Percentiles rank a stretch among this genome's conserved stretches.
These are phyloP conservation scores for Penicillium sp. DNA, from an alignment of 2,329 filamentous ascomycete species.

Conservation along the genomic window DNA sequence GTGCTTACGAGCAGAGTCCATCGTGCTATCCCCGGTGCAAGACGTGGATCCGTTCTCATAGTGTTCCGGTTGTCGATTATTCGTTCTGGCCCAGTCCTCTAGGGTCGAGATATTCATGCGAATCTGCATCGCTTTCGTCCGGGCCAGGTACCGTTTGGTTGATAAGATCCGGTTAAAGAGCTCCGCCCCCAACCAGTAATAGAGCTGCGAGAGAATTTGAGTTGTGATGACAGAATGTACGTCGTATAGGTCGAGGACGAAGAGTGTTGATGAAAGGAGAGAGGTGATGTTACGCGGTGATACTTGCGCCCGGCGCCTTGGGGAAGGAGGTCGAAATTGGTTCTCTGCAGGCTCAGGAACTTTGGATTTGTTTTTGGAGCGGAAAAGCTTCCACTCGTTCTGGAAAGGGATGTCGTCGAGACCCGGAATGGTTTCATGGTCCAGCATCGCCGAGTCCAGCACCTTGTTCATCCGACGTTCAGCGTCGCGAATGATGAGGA, in stretches of 20 bases:
- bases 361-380: conserved; percentile 86
- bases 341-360: conserved; percentile 85
- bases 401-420: conserved; percentile 97
- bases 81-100: conserved; percentile 93
- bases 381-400: conserved; percentile 98
- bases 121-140: conserved; percentile 99
- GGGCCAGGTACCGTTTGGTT: conserved; percentile 88
- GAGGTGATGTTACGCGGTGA: conserved; percentile 96
- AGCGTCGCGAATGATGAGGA: conserved; percentile 93
- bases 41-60: conserved; percentile 90
- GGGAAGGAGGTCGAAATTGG: conserved; percentile 87
- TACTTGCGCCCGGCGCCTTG: conserved; percentile 87
- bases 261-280: conserved; percentile 90
- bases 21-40: conserved; percentile 81
- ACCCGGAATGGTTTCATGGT: conserved; percentile 96
- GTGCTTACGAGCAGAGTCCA: conserved; percentile 82
- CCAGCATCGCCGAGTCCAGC: conserved; percentile 88
- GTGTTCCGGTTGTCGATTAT: conserved; percentile 93
- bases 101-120: conserved; percentile 96
- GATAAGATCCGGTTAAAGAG: conserved; percentile 98
- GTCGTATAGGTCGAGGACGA: conserved; percentile 97
- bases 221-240: conserved; percentile 95
- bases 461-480: conserved; percentile 96
- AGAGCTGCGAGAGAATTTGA: conserved; percentile 87
- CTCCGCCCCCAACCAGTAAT: conserved; percentile 96